Evolutionary conservation across 768 basidiomycete genomes (phyloP).

Genomic region (Serpula lacrymans): DNA sequence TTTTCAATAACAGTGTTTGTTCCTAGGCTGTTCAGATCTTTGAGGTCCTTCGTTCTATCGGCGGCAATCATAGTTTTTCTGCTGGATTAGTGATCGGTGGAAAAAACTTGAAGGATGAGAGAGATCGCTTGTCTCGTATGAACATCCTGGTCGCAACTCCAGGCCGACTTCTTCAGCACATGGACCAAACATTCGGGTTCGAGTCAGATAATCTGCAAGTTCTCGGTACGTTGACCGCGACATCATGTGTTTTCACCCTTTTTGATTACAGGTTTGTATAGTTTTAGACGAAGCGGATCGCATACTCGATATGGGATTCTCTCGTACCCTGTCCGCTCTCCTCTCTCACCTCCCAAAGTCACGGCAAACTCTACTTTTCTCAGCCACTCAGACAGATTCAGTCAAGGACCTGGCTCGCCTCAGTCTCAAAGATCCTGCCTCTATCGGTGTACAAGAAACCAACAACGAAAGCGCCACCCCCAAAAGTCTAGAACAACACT

Average conservation of each 20-base stretch:
- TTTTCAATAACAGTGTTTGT: slow-evolving; percentile 4
- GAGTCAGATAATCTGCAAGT: slow-evolving; percentile 89
- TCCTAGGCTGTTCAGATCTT: slow-evolving; percentile 96
- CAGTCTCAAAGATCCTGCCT: slow-evolving; percentile 77
- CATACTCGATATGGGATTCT: slow-evolving; percentile 95
- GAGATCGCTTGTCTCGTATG: slow-evolving; percentile 85
- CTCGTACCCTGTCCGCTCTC: slow-evolving; percentile 83
- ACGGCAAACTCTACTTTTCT: slow-evolving; percentile 94
- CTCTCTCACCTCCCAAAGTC: slow-evolving; percentile 87
- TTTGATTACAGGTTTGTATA: slow-evolving; percentile 30
- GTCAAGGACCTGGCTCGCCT: slow-evolving; percentile 86
- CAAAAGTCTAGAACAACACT: slow-evolving; percentile 81
- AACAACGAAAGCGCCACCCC: slow-evolving; percentile 56
- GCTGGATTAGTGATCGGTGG: slow-evolving; percentile 96
- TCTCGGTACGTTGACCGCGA: slow-evolving; percentile 55
- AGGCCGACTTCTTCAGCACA: slow-evolving; percentile 90
- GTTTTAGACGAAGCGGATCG: slow-evolving; percentile 97
- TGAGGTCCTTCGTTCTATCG: slow-evolving; percentile 90
- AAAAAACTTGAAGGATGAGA: slow-evolving; percentile 91
- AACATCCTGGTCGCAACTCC: slow-evolving; percentile 99
- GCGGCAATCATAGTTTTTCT: slow-evolving; percentile 86
- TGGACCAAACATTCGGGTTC: slow-evolving; percentile 97
- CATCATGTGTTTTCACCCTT: slow-evolving; percentile 4
- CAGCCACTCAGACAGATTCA: slow-evolving; percentile 92
- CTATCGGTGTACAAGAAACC: slow-evolving; percentile 57